These are phyloP conservation scores for Chytriomyces hyalinus DNA, from an alignment of 192 early-diverging fungal genomes.

Conservation along the genomic window DNA sequence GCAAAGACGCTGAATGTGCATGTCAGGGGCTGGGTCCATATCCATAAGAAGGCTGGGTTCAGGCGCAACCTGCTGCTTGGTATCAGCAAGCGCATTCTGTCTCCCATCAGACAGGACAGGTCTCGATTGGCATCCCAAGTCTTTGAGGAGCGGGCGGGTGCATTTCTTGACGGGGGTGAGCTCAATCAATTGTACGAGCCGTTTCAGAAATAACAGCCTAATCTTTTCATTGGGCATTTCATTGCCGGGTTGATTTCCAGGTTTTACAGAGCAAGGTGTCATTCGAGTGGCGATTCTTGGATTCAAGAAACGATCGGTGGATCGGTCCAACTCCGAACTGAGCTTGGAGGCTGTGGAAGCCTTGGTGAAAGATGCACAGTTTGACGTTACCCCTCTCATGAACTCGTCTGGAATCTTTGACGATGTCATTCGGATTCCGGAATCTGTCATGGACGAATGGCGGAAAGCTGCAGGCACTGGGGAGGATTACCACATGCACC, in stretches of 20 bases:
- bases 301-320: slow-evolving; percentile 41
- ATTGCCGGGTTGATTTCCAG: no score
- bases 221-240: no score
- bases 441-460: slow-evolving; percentile 43
- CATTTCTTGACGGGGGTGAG: slow-evolving; percentile 35
- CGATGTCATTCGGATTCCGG: slow-evolving; percentile 40
- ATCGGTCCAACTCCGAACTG: slow-evolving; percentile 34
- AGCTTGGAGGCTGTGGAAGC: slow-evolving; percentile 2
- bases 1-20: not conserved
- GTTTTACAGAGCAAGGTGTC: slow-evolving; percentile 13
- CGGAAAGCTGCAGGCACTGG: slow-evolving; percentile 29
- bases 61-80: slow-evolving; percentile 40
- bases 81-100: slow-evolving; percentile 24
- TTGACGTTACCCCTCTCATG: slow-evolving; percentile 10
- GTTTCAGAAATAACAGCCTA: no score
- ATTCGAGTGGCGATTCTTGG: slow-evolving; percentile 58
- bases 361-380: not conserved
- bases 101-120: slow-evolving; percentile 13
- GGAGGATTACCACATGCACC: slow-evolving; percentile 20
- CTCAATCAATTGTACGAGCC: no score
- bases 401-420: slow-evolving; percentile 45
- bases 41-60: not conserved
- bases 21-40: slow-evolving; percentile 45
- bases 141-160: slow-evolving; percentile 42
- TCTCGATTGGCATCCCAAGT: slow-evolving; percentile 4